Conservation (phyloP, 257 asterid genomes). For the Coffea eugenioides region DNA sequence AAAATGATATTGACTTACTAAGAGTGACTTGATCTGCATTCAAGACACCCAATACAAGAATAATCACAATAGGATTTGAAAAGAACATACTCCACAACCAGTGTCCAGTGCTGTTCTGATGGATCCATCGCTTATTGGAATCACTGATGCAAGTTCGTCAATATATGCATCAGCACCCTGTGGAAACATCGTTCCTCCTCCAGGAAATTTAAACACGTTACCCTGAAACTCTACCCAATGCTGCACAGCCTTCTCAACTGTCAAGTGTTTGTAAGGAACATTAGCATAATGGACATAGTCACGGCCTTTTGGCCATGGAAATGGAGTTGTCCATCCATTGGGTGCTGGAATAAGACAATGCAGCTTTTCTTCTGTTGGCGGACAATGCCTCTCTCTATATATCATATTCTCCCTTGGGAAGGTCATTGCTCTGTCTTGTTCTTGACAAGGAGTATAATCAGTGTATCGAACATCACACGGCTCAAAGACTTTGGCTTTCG, state of each 20-base stretch:
- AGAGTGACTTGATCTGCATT: background rate
- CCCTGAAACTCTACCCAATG: slow-evolving; percentile 88
- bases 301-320: slow-evolving; percentile 96
- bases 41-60: no score
- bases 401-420: slow-evolving; percentile 89
- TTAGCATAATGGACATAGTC: slow-evolving; percentile 84
- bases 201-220: slow-evolving; percentile 82
- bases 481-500: slow-evolving; percentile 48
- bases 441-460: slow-evolving; percentile 95
- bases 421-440: slow-evolving; percentile 87
- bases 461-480: slow-evolving; percentile 58
- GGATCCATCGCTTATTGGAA: slow-evolving; percentile 68
- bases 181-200: slow-evolving; percentile 98
- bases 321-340: slow-evolving; percentile 69
- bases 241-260: slow-evolving; percentile 87
- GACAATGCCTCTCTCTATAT: slow-evolving; percentile 91
- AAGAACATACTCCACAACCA: slow-evolving; percentile 82
- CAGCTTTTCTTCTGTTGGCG: slow-evolving; percentile 68
- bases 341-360: slow-evolving; percentile 87
- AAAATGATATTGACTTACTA: background rate
- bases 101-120: slow-evolving; percentile 89
- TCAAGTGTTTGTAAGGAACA: slow-evolving; percentile 79
- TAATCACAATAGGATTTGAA: background rate
- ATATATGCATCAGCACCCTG: slow-evolving; percentile 90
- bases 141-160: slow-evolving; percentile 68